Percentiles rank a stretch among this genome's conserved stretches.
phyloP scores from a whole-genome alignment of 768 basidiomycete species.

The Russula lepida region DNA sequence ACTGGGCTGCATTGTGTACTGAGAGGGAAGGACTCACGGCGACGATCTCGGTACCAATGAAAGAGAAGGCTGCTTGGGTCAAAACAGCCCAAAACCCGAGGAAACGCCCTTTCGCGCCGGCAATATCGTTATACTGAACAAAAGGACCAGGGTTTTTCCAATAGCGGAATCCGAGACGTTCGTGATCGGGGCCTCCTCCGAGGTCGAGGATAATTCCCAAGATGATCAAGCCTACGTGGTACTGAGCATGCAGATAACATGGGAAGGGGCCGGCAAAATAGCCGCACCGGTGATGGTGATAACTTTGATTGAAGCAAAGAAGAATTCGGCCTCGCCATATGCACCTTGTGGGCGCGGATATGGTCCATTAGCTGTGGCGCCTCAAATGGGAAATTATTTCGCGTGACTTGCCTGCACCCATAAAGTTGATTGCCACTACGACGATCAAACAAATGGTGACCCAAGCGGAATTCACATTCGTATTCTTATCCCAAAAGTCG shows the following conservation, averaged over 20 bases:
- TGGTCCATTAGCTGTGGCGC: too few relatives aligned
- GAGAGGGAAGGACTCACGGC: conserved; percentile 44
- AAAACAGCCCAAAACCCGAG: conserved; percentile 62
- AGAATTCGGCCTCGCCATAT: conserved; percentile 81
- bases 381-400: background rate
- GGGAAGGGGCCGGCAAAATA: conserved; percentile 31
- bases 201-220: conserved; percentile 67
- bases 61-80: conserved; percentile 88
- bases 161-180: conserved; percentile 62
- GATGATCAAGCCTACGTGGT: conserved; percentile 35
- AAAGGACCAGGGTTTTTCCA: conserved; percentile 91
- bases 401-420: conserved; percentile 13
- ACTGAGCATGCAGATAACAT: background rate
- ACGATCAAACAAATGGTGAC: conserved; percentile 70
- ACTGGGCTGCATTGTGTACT: background rate
- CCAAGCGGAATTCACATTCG: conserved; percentile 66
- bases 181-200: conserved; percentile 80
- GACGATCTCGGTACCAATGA: conserved; percentile 90
- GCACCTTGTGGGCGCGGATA: conserved; percentile 34
- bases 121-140: conserved; percentile 55
- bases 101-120: conserved; percentile 70
- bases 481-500: conserved; percentile 53
- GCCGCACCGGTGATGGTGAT: conserved; percentile 57
- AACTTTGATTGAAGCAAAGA: conserved; percentile 90
- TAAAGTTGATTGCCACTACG: conserved; percentile 35